Base-by-base conservation (phyloP, 371 early-diverging fungal genomes). In the Haplosporangium sp. region DNA sequence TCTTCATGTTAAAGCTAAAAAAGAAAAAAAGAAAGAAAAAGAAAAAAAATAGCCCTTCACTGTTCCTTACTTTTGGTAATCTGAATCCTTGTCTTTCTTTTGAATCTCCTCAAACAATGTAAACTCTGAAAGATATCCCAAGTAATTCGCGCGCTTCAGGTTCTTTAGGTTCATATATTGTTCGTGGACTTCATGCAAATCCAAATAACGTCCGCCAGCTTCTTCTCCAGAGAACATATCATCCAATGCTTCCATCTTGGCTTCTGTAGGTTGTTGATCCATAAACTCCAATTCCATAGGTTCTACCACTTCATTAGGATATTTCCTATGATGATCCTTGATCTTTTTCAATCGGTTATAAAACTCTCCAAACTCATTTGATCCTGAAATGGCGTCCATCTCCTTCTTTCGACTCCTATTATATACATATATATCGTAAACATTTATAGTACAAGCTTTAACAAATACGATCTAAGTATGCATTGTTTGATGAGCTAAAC, bases 211-310 rank as follows among this genome's bases (percentile, higher is more conserved):
- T 39, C 99, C 99, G 45, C 89, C 72, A 2, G 87, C 83, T 84
- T 99, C 99, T 85, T 97, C 98, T 20, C 97, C 98, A 27, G 95
- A 93, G 81, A 98, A 98, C 79, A 93, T 73, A 50, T 87, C 90
- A 63, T 98, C 97, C 53, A 98, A 77, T 39, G 91, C 93, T 63
- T 90, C 89, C 38, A 86, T 70, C 71, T 88, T 89, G 19, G 85
- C 86, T 20, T 89, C 89, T 44, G 87, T 88, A 2, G 91, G 88
- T 17, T 81, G 77, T 64, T 89, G 86, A 65, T 88, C 85, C 61
- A 89, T 86, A 63, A 94, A 92, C 66, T 94, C 94, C 55, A 94
- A 72, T 71, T 97, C 96, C 72, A 96, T 88, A 15, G 93, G 92
- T 40, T 93, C 94, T 1, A 94, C 93, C 13, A 85, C 70, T 70